phyloP scores from a whole-genome alignment of 768 basidiomycete species.

The Agaricus subrufescens region DNA sequence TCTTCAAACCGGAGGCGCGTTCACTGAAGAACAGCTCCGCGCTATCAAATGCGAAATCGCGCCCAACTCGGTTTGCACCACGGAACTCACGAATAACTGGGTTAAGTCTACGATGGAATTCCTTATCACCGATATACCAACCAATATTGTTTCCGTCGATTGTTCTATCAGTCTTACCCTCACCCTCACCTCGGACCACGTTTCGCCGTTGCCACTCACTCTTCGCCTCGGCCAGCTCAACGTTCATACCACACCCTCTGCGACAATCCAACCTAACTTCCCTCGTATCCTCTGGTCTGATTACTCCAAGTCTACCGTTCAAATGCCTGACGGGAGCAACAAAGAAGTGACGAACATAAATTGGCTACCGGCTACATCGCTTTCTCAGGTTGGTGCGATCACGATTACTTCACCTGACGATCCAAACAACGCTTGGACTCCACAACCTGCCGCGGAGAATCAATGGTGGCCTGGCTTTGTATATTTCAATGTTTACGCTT shows the following conservation, averaged over 20 bases:
- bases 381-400: constrained; percentile 30
- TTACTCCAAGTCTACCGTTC: constrained; percentile 23
- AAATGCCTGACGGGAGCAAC: too few species aligned
- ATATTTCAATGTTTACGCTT: constrained; percentile 67
- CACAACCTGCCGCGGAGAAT: constrained; percentile 33
- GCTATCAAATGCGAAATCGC: background rate
- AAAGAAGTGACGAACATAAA: constrained; percentile 36
- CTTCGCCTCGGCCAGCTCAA: constrained; percentile 60
- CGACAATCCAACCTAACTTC: constrained; percentile 22
- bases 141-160: constrained; percentile 14
- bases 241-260: constrained; percentile 38
- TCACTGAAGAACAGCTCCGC: background rate
- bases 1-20: background rate
- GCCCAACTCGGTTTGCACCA: constrained; percentile 16
- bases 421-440: constrained; percentile 48
- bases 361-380: constrained; percentile 54
- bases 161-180: constrained; percentile 51
- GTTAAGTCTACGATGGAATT: constrained; percentile 44
- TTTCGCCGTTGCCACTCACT: constrained; percentile 35
- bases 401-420: constrained; percentile 44
- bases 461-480: constrained; percentile 49
- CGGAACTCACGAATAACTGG: constrained; percentile 47
- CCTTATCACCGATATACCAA: constrained; percentile 13
- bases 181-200: constrained; percentile 41
- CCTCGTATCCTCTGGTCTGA: constrained; percentile 52